These are phyloP conservation scores for Saccharomyces paradoxus DNA, from an alignment of 805 yeast species.

Conservation along the genomic window DNA sequence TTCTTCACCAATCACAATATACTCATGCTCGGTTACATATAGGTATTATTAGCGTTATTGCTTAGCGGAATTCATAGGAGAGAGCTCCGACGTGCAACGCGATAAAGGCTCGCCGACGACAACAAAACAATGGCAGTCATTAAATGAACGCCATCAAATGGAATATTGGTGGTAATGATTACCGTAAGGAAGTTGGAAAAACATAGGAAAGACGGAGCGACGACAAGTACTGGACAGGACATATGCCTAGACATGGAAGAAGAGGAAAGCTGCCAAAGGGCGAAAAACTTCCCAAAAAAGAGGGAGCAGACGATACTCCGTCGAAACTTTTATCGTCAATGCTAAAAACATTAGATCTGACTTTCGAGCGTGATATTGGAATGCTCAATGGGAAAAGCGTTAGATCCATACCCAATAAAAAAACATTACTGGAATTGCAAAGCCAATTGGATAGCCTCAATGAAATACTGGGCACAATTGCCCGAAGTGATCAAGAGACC, in stretches of 20 bases:
- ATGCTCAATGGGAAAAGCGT: constrained; percentile 51
- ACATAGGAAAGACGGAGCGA: background rate
- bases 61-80: background rate
- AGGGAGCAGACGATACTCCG: constrained; percentile 30
- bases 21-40: background rate
- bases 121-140: background rate
- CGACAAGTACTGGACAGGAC: background rate
- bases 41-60: background rate
- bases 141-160: background rate
- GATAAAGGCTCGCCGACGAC: background rate
- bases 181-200: background rate
- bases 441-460: constrained; percentile 28
- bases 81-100: background rate
- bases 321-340: constrained; percentile 42
- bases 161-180: background rate
- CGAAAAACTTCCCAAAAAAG: constrained; percentile 15
- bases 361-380: constrained; percentile 54
- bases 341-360: constrained; percentile 42
- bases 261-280: constrained; percentile 19
- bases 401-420: constrained; percentile 34
- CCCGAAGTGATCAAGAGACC: constrained; percentile 16
- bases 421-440: constrained; percentile 38
- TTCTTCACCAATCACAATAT: background rate
- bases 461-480: constrained; percentile 16
- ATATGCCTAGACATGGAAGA: constrained; percentile 21